Evolutionary conservation across 495 filamentous ascomycete species (phyloP).

Genomic region (Penicillium desertorum): DNA sequence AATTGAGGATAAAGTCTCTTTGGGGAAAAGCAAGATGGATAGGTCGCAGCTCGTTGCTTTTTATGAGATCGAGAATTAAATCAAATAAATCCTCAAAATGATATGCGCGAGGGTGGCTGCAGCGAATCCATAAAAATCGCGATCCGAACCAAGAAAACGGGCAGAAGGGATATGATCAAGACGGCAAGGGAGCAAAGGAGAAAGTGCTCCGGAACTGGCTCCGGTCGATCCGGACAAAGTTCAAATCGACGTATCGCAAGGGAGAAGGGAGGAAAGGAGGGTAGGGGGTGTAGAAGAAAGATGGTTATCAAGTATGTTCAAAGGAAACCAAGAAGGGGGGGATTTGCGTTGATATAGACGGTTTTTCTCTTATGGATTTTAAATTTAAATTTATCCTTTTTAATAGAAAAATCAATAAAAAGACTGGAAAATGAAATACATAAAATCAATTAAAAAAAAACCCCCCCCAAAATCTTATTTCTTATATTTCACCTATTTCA

Average conservation of each 20-base stretch:
- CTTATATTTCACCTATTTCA: neutral
- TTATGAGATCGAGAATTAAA: slow-evolving; percentile 22
- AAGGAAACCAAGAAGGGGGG: slow-evolving; percentile 23
- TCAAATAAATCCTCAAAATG: slow-evolving; percentile 12
- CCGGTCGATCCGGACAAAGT: slow-evolving; percentile 40
- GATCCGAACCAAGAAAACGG: slow-evolving; percentile 38
- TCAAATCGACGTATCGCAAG: slow-evolving; percentile 39
- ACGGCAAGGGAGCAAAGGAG: slow-evolving; percentile 46
- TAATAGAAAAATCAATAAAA: slow-evolving; percentile 16
- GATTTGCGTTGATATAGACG: slow-evolving; percentile 38
- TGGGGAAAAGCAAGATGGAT: slow-evolving; percentile 27
- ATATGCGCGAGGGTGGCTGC: slow-evolving; percentile 34
- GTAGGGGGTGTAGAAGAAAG: slow-evolving; percentile 18
- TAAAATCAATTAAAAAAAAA: slow-evolving; percentile 15
- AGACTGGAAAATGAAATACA: slow-evolving; percentile 9
- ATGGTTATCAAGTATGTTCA: slow-evolving; percentile 27
- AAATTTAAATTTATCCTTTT: slow-evolving; percentile 5
- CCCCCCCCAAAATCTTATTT: slow-evolving; percentile 10
- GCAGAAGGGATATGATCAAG: slow-evolving; percentile 33
- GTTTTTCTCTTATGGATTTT: slow-evolving; percentile 17
- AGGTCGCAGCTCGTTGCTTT: slow-evolving; percentile 35
- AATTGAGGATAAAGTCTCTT: slow-evolving; percentile 20
- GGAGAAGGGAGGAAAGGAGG: slow-evolving; percentile 32
- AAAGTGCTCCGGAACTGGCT: slow-evolving; percentile 40
- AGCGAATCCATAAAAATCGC: slow-evolving; percentile 31